These are phyloP conservation scores for Cucumis hystrix DNA, from an alignment of 306 rosid genomes.

Conservation along the genomic window DNA sequence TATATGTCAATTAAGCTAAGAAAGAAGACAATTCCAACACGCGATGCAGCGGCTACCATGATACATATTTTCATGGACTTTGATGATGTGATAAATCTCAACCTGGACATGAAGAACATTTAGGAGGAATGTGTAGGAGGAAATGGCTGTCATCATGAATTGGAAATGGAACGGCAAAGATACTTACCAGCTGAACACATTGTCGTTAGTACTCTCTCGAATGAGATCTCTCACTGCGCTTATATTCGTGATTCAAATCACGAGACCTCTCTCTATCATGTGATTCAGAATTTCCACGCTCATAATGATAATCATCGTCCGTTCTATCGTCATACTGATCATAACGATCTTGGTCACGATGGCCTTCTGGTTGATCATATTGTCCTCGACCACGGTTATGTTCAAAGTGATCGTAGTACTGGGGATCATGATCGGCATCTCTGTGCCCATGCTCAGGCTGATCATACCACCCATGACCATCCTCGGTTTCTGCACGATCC, in stretches of 20 bases:
- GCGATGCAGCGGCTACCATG: neutral
- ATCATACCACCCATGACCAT: constrained; percentile 53
- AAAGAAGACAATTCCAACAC: neutral
- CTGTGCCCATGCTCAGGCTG: constrained; percentile 54
- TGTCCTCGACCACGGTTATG: constrained; percentile 38
- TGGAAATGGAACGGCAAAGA: too few species aligned
- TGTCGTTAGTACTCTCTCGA: constrained; percentile 44
- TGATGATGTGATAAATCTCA: neutral
- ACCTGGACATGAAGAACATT: neutral
- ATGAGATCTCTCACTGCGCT: constrained; percentile 52
- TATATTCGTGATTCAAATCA: constrained; percentile 49
- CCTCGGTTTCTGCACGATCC: constrained; percentile 48
- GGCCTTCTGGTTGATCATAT: constrained; percentile 48
- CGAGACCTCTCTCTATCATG: constrained; percentile 55
- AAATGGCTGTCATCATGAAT: neutral
- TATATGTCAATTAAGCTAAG: neutral
- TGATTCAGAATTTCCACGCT: constrained; percentile 42
- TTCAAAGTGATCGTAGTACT: constrained; percentile 39
- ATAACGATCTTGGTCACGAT: constrained; percentile 39
- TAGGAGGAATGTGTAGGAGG: neutral
- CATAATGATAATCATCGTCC: constrained; percentile 58
- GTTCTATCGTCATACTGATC: constrained; percentile 38
- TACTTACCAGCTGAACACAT: neutral
- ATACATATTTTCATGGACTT: neutral
- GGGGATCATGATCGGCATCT: constrained; percentile 54